Percentiles rank a stretch among this genome's conserved stretches.
Conservation (phyloP, 768 basidiomycete species). For the Kwoniella europaea region DNA sequence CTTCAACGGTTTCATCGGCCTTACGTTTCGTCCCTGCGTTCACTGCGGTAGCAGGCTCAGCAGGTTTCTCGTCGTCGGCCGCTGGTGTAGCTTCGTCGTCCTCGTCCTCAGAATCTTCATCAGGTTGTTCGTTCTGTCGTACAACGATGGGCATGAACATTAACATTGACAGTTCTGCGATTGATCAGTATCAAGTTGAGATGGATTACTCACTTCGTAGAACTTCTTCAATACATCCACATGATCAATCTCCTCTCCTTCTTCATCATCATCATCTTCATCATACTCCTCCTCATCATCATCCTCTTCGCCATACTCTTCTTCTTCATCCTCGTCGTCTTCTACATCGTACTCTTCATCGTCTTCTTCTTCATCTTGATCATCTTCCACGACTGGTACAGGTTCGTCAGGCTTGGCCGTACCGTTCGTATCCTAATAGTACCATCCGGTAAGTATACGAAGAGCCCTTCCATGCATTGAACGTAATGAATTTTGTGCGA, state of each 20-base stretch:
- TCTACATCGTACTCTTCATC: slow-evolving; percentile 22
- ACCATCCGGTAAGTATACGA: background rate
- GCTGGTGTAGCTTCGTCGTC: slow-evolving; percentile 14
- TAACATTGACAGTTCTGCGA: background rate
- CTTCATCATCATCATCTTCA: slow-evolving; percentile 21
- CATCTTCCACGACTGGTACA: background rate
- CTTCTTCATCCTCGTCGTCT: slow-evolving; percentile 10
- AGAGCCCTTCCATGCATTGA: background rate
- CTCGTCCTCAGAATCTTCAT: slow-evolving; percentile 13
- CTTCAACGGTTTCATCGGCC: slow-evolving; percentile 8
- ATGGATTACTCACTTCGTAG: slow-evolving; percentile 27
- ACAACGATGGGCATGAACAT: background rate
- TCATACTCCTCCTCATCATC: slow-evolving; percentile 16
- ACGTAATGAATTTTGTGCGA: too few species aligned
- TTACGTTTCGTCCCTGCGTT: slow-evolving; percentile 8
- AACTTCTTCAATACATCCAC: slow-evolving; percentile 24
- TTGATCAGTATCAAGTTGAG: background rate
- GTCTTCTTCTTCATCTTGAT: slow-evolving; percentile 21
- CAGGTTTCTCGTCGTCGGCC: slow-evolving; percentile 5
- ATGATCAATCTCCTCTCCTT: slow-evolving; percentile 24
- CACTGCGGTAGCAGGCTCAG: background rate
- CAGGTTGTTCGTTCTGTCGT: slow-evolving; percentile 1
- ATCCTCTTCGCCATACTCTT: slow-evolving; percentile 4
- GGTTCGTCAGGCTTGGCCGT: slow-evolving; percentile 4
- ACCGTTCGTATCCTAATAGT: background rate